Evolutionary conservation across 2,329 filamentous ascomycete species (phyloP).

Genomic region (Raffaelea arxii): DNA sequence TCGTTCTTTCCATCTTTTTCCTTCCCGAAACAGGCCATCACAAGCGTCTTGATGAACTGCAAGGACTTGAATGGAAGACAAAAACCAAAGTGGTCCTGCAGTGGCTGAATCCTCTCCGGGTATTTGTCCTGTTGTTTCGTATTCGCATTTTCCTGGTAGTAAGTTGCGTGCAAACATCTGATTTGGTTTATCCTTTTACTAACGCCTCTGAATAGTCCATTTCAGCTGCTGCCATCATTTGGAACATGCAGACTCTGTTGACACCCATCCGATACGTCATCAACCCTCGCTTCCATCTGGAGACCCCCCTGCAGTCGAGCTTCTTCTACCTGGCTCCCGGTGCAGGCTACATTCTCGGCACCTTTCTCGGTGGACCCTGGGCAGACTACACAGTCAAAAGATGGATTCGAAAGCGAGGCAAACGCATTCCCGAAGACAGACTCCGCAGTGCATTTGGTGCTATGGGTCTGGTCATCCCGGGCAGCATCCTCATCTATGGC

Average conservation of each 20-base stretch:
- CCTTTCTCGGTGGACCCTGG: conserved; percentile 57
- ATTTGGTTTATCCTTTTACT: too few species aligned
- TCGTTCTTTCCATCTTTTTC: conserved; percentile 46
- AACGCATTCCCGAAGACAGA: conserved; percentile 60
- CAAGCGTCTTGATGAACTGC: conserved; percentile 44
- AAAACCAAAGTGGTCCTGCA: conserved; percentile 42
- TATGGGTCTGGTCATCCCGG: conserved; percentile 48
- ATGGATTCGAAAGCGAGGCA: conserved; percentile 44
- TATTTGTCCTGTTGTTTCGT: conserved; percentile 50
- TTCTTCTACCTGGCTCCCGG: conserved; percentile 65
- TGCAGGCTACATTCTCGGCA: conserved; percentile 55
- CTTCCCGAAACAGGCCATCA: conserved; percentile 60
- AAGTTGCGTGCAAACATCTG: too few species aligned
- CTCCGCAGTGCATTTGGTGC: conserved; percentile 51
- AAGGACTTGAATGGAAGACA: conserved; percentile 31
- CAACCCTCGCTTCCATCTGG: conserved; percentile 59
- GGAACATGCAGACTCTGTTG: conserved; percentile 62
- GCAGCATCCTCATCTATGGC: conserved; percentile 60
- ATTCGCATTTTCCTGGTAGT: conserved; percentile 53
- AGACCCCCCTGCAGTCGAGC: conserved; percentile 51
- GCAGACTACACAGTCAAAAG: conserved; percentile 55
- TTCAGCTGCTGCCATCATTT: conserved; percentile 51
- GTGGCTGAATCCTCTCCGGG: conserved; percentile 51
- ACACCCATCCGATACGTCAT: conserved; percentile 62
- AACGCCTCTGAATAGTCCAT: too few species aligned